phyloP scores from a whole-genome alignment of 2,329 filamentous ascomycete species.

The Orbilia quercus region DNA sequence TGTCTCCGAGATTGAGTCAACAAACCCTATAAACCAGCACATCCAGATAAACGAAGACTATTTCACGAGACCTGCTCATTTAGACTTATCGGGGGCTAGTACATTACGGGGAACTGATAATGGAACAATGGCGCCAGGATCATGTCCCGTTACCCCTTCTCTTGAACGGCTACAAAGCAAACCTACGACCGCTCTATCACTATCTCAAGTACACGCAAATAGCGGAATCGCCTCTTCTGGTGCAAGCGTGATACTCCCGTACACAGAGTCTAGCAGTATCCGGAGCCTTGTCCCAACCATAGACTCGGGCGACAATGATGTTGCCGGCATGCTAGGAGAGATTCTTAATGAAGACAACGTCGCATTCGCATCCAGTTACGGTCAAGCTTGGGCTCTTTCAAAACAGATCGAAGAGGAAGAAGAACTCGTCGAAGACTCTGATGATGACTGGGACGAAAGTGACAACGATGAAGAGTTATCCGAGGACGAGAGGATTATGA shows the following conservation, averaged over 20 bases:
- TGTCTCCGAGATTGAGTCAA: neutral
- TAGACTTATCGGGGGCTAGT: constrained; percentile 33
- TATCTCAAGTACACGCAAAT: constrained; percentile 55
- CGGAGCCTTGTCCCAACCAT: constrained; percentile 59
- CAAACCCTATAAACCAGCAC: neutral
- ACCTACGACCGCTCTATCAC: constrained; percentile 49
- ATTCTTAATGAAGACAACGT: constrained; percentile 59
- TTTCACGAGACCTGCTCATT: constrained; percentile 40
- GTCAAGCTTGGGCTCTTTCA: constrained; percentile 40
- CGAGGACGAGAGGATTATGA: constrained; percentile 71
- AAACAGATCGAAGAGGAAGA: constrained; percentile 51
- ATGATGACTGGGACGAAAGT: constrained; percentile 59
- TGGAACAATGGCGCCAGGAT: constrained; percentile 32
- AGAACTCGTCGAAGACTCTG: constrained; percentile 56
- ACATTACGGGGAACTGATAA: constrained; percentile 34
- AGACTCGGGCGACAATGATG: constrained; percentile 59
- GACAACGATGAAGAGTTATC: constrained; percentile 59
- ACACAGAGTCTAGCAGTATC: constrained; percentile 58
- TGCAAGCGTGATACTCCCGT: constrained; percentile 41
- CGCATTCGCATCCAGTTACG: constrained; percentile 48
- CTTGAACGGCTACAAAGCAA: constrained; percentile 54
- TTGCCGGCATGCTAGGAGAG: constrained; percentile 60
- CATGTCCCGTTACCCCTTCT: constrained; percentile 46
- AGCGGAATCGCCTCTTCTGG: constrained; percentile 35
- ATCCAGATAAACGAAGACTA: constrained; percentile 53